phyloP scores from a whole-genome alignment of 2,329 filamentous ascomycete genomes.

The Alternaria rosae region DNA sequence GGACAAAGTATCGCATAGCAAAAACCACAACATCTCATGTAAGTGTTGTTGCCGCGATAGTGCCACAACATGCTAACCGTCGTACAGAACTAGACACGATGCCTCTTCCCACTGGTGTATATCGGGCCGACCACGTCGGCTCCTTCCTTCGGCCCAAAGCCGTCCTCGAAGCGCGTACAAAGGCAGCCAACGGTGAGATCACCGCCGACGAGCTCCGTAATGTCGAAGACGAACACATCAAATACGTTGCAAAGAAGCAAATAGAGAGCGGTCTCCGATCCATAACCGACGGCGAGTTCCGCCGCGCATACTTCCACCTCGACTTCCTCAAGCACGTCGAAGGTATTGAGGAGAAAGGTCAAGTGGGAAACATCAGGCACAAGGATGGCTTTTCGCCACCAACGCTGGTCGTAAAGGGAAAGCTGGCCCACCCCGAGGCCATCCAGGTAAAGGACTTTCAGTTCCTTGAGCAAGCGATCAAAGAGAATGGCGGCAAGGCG shows the following conservation, averaged over 20 bases:
- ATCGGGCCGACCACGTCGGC: constrained; percentile 63
- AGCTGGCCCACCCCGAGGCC: constrained; percentile 60
- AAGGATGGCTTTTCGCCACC: constrained; percentile 61
- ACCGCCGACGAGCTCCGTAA: constrained; percentile 56
- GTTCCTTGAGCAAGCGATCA: constrained; percentile 61
- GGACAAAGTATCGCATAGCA: neutral
- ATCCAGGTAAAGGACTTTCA: constrained; percentile 66
- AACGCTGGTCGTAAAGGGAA: constrained; percentile 62
- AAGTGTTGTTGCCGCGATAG: neutral
- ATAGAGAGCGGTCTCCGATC: constrained; percentile 58
- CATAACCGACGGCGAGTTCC: constrained; percentile 65
- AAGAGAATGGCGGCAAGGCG: constrained; percentile 45
- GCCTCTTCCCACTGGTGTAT: constrained; percentile 51
- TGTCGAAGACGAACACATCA: constrained; percentile 61
- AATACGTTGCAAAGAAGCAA: constrained; percentile 58
- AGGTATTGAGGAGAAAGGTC: constrained; percentile 62
- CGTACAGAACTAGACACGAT: constrained; percentile 29
- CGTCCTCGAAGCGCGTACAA: constrained; percentile 59
- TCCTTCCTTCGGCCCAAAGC: constrained; percentile 62
- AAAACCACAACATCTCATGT: neutral
- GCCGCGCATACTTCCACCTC: constrained; percentile 65
- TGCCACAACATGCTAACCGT: neutral
- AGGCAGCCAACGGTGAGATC: constrained; percentile 55
- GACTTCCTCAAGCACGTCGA: constrained; percentile 64
- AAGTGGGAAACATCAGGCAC: constrained; percentile 52